Evolutionary conservation across 2,329 filamentous ascomycete species (phyloP).

Genomic region (Hypoxylon sp.): DNA sequence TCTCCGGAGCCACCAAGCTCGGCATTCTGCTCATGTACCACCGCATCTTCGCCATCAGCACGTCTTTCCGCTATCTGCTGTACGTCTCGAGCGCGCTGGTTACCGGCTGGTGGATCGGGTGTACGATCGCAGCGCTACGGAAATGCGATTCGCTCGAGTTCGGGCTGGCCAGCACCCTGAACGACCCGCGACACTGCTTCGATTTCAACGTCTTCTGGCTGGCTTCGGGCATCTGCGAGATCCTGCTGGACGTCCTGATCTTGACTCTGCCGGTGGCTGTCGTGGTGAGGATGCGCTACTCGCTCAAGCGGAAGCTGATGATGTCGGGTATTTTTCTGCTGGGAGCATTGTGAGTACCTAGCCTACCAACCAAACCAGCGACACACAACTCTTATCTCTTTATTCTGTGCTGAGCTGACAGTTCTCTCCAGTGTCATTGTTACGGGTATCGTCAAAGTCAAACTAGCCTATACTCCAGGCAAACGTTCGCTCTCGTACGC

Average conservation of each 20-base stretch:
- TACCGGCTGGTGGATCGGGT: constrained; percentile 35
- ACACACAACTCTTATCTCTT: background rate
- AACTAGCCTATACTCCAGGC: constrained; percentile 15
- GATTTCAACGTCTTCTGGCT: constrained; percentile 36
- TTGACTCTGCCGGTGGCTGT: constrained; percentile 31
- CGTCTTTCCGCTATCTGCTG: constrained; percentile 38
- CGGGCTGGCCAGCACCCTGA: constrained; percentile 25
- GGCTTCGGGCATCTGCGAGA: constrained; percentile 27
- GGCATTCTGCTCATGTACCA: constrained; percentile 47
- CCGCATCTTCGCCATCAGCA: constrained; percentile 42
- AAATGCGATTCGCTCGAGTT: constrained; percentile 38
- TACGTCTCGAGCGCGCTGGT: constrained; percentile 28
- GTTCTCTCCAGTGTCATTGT: constrained; percentile 11
- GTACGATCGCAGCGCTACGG: constrained; percentile 34
- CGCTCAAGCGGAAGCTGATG: constrained; percentile 22
- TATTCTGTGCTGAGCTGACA: background rate
- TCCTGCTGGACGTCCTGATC: constrained; percentile 32
- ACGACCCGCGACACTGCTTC: constrained; percentile 36
- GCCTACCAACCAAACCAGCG: no score
- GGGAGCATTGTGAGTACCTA: constrained; percentile 29
- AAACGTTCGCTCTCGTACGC: constrained; percentile 20
- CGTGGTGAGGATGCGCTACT: constrained; percentile 25
- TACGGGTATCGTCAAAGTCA: constrained; percentile 25
- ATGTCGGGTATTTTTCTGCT: constrained; percentile 29
- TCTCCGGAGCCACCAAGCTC: constrained; percentile 42